These are phyloP conservation scores for Cercophora newfieldiana DNA, from an alignment of 495 filamentous ascomycete species.

Conservation along the genomic window DNA sequence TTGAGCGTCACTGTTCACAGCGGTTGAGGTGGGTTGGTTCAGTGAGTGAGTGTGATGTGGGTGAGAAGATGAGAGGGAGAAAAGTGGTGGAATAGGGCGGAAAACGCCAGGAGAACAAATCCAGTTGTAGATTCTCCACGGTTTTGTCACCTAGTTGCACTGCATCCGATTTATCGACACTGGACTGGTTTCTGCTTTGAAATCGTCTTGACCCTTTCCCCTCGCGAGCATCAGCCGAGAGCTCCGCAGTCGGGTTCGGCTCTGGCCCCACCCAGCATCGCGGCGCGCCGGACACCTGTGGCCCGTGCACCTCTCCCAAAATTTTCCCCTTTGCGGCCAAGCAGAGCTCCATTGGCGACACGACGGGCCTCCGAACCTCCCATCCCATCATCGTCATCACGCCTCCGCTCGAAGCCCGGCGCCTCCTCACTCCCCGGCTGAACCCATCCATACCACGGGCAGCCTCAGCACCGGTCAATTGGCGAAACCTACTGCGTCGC, in stretches of 20 bases:
- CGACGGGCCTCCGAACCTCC: background rate
- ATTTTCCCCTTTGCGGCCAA: conserved; percentile 12
- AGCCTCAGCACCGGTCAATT: background rate
- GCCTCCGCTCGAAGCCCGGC: conserved; percentile 4
- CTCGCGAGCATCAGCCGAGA: conserved; percentile 2
- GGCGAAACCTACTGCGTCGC: background rate
- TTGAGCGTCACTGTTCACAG: background rate
- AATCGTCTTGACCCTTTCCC: conserved; percentile 7
- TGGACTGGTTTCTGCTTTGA: conserved; percentile 10
- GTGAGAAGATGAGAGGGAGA: background rate
- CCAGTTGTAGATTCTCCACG: background rate
- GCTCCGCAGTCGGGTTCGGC: conserved; percentile 19
- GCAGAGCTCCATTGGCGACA: background rate
- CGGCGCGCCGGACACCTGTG: conserved; percentile 5
- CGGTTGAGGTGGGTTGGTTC: background rate
- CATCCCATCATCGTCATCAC: background rate
- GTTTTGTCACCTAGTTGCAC: background rate
- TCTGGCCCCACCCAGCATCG: background rate
- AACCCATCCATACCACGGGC: background rate
- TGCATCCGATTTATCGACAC: background rate
- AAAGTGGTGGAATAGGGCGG: background rate
- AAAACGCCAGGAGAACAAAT: background rate
- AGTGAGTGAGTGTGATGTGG: background rate
- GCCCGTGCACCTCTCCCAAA: conserved; percentile 9
- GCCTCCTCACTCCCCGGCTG: background rate